A percentile compares a stretch with the other conserved stretches of the same genome.
Conservation (phyloP, 345 rosid genomes). For the Zanthoxylum bungeanum region DNA sequence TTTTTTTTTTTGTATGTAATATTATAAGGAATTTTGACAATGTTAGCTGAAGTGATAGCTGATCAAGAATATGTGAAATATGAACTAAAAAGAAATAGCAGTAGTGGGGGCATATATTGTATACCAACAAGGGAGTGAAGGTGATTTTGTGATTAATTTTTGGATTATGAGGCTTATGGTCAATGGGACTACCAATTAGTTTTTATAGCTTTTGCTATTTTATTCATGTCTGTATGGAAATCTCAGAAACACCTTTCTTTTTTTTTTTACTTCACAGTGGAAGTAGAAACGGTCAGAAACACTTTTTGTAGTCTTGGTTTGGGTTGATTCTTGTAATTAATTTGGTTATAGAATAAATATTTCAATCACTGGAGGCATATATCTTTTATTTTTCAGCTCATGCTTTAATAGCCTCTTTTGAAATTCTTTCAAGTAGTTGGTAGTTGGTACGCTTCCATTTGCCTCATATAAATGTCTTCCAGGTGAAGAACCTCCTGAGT, state of each 20-base stretch:
- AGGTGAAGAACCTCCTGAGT: conserved; percentile 96
- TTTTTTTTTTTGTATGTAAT: too few species aligned
- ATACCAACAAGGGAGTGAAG: background rate
- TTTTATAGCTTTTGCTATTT: background rate
- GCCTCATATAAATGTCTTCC: conserved; percentile 16
- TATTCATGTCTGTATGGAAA: background rate
- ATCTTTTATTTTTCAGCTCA: background rate
- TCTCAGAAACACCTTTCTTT: too few species aligned
- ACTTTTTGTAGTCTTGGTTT: background rate
- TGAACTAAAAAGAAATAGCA: background rate
- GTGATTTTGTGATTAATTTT: background rate
- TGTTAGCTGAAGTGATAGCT: background rate
- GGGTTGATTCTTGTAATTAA: background rate
- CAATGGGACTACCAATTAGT: background rate
- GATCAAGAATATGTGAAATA: background rate
- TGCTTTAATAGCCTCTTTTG: too few species aligned
- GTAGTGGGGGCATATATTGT: background rate
- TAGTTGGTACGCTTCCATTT: background rate
- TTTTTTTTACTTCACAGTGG: too few species aligned
- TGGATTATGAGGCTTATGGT: background rate
- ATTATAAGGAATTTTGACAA: background rate
- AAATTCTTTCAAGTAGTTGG: background rate
- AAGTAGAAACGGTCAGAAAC: too few species aligned
- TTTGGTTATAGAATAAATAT: too few species aligned
- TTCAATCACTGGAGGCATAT: background rate